A percentile compares a stretch with the other conserved stretches of the same genome.
Conservation (phyloP, 805 yeast genomes). For the Ogataea trehalophila region DNA sequence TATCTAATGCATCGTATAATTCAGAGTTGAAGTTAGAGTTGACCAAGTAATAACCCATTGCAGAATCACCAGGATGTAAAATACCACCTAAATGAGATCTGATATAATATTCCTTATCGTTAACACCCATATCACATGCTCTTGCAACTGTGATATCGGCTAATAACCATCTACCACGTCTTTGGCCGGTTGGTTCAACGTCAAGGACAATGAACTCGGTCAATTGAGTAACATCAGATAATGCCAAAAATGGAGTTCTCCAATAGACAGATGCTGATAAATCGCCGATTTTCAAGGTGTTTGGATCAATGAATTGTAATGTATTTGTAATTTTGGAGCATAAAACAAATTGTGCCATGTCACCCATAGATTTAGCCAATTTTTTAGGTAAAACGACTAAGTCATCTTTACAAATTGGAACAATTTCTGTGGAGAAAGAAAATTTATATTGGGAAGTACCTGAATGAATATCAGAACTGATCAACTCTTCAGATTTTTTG, state of each 20-base stretch:
- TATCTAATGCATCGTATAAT: conserved; percentile 67
- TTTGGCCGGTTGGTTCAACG: conserved; percentile 84
- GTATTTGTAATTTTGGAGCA: conserved; percentile 82
- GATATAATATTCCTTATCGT: conserved; percentile 76
- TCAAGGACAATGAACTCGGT: conserved; percentile 88
- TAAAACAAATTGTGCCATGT: conserved; percentile 72
- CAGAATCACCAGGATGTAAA: conserved; percentile 95
- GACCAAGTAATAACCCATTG: conserved; percentile 80
- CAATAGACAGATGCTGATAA: conserved; percentile 68
- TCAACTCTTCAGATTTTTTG: conserved; percentile 85
- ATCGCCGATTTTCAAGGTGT: conserved; percentile 73
- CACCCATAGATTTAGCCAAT: conserved; percentile 78
- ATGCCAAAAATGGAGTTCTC: conserved; percentile 74
- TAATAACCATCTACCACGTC: conserved; percentile 69
- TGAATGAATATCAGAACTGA: conserved; percentile 88
- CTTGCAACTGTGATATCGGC: conserved; percentile 94
- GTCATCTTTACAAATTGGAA: conserved; percentile 96
- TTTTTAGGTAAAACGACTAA: conserved; percentile 86
- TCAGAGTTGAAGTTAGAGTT: conserved; percentile 88
- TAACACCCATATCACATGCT: conserved; percentile 79
- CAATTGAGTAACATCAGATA: conserved; percentile 71
- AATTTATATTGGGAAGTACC: conserved; percentile 86
- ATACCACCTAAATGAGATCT: conserved; percentile 92
- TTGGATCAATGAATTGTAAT: conserved; percentile 83
- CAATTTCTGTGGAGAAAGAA: conserved; percentile 88